Conservation (phyloP, 1,139 yeast genomes). For the Suhomyces choctaworum region DNA sequence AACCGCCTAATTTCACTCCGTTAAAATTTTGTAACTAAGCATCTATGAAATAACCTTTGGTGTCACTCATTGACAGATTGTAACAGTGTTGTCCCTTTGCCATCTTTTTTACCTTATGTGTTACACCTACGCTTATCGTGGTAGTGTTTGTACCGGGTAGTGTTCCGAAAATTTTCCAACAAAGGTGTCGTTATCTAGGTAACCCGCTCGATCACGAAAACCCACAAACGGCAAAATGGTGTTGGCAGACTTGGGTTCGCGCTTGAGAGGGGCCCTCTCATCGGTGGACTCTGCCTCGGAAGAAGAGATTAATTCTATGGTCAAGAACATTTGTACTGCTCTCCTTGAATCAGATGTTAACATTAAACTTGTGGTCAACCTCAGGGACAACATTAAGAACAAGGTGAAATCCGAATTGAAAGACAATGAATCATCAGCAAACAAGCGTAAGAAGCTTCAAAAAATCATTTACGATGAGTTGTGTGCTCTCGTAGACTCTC, state of each 20-base stretch:
- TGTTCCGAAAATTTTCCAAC: constrained; percentile 11
- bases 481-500: constrained; percentile 74
- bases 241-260: constrained; percentile 88
- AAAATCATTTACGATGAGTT: constrained; percentile 93
- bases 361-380: constrained; percentile 72
- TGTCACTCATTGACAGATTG: no score
- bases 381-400: constrained; percentile 71
- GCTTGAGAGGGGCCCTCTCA: constrained; percentile 77
- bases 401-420: constrained; percentile 53
- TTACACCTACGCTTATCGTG: no score
- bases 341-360: constrained; percentile 91
- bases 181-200: constrained; percentile 8
- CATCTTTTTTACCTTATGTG: no score
- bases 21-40: no score
- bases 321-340: constrained; percentile 89
- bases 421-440: constrained; percentile 54
- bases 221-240: constrained; percentile 55
- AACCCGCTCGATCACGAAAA: not conserved
- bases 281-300: constrained; percentile 45
- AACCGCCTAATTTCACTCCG: no score
- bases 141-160: constrained; percentile 2
- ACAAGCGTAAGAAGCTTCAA: constrained; percentile 78
- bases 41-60: no score
- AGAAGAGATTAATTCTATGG: constrained; percentile 50
- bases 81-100: no score